Evolutionary conservation across 2,329 filamentous ascomycete genomes (phyloP).

Genomic region (Diaporthe destruens): DNA sequence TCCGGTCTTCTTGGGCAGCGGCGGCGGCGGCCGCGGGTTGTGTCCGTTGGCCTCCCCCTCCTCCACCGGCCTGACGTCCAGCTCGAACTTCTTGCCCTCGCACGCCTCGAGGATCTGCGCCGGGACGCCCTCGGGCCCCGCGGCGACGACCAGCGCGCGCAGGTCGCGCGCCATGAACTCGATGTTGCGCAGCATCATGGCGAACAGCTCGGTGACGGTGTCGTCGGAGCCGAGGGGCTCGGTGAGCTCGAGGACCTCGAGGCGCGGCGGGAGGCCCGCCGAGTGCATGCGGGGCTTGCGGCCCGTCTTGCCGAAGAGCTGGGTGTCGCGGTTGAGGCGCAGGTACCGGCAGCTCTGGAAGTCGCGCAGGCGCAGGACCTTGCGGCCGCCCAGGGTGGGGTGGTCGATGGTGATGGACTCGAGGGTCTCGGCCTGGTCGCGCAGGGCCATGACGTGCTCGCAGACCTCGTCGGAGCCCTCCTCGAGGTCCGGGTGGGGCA

Average conservation of each 20-base stretch:
- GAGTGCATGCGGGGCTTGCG: constrained; percentile 60
- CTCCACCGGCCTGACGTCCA: constrained; percentile 48
- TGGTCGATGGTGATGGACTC: constrained; percentile 61
- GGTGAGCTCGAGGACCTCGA: constrained; percentile 61
- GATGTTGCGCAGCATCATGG: constrained; percentile 55
- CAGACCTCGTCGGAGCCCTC: constrained; percentile 61
- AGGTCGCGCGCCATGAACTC: constrained; percentile 54
- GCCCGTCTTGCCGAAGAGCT: constrained; percentile 61
- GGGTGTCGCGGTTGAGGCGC: constrained; percentile 61
- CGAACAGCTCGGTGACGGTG: constrained; percentile 60
- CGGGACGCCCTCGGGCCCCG: constrained; percentile 50
- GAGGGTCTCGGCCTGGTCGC: constrained; percentile 56
- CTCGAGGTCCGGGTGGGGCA: constrained; percentile 57
- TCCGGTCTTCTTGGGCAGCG: not conserved
- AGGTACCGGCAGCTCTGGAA: constrained; percentile 57
- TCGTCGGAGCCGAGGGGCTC: constrained; percentile 60
- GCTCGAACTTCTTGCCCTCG: constrained; percentile 48
- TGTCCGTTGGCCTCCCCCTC: constrained; percentile 3
- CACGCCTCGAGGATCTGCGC: constrained; percentile 52
- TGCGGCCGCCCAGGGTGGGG: constrained; percentile 54
- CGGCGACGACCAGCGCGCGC: constrained; percentile 54
- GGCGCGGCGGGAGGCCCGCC: constrained; percentile 59
- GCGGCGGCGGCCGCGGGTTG: constrained; percentile 1
- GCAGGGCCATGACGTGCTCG: constrained; percentile 60
- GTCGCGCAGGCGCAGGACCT: constrained; percentile 58